Percentiles rank a stretch among this genome's conserved stretches.
Conservation (phyloP, 75 land plant species). For the Pseudotsuga menziesii region DNA sequence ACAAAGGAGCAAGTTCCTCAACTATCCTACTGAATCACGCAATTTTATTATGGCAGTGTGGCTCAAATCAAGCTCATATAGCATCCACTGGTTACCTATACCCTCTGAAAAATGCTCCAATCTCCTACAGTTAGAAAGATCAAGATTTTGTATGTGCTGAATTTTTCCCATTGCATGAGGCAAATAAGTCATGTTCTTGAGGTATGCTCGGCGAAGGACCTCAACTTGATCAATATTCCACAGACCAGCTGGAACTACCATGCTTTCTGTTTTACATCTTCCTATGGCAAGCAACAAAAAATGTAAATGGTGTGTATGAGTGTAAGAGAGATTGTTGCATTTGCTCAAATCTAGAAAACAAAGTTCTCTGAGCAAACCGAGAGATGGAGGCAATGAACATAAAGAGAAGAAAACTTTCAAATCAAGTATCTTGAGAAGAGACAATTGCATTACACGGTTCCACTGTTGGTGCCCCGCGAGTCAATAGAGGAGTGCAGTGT, state of each 20-base stretch:
- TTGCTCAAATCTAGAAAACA: conserved; percentile 9
- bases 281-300: conserved; percentile 4
- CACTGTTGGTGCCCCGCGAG: too few species aligned
- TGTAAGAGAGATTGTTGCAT: conserved; percentile 17
- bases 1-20: conserved; percentile 11
- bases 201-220: conserved; percentile 12
- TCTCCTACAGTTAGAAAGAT: conserved; percentile 18
- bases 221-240: conserved; percentile 18
- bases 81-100: conserved; percentile 10
- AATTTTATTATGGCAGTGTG: conserved; percentile 22
- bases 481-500: too few species aligned
- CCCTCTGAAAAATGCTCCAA: conserved; percentile 15
- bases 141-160: conserved; percentile 11
- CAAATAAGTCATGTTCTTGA: conserved; percentile 17
- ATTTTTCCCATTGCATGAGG: conserved; percentile 11
- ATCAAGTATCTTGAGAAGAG: conserved; percentile 17
- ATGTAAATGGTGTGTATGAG: neutral
- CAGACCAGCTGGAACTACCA: conserved; percentile 12
- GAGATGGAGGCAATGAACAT: conserved; percentile 8
- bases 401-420: conserved; percentile 12
- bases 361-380: conserved; percentile 15
- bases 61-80: conserved; percentile 17
- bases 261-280: neutral
- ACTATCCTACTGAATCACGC: conserved; percentile 14
- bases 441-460: too few species aligned